Evolutionary conservation across 2,329 filamentous ascomycete genomes (phyloP).

Genomic region (Xylaria sp.): DNA sequence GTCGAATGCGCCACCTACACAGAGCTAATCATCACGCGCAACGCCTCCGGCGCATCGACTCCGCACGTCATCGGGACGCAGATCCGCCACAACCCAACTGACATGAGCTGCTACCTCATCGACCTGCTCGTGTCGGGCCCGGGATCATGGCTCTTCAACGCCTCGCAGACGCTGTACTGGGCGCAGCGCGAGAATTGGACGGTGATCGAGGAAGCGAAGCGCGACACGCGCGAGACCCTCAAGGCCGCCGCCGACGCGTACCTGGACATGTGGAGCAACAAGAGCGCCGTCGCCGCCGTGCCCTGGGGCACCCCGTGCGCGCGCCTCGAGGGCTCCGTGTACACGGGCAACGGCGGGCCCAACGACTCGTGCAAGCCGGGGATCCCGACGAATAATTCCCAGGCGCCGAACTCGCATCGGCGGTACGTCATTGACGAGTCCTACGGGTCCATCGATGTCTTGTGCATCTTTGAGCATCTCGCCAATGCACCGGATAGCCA

Average conservation of each 20-base stretch:
- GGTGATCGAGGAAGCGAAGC: constrained; percentile 46
- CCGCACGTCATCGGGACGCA: constrained; percentile 52
- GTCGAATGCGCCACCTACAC: constrained; percentile 49
- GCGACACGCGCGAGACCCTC: constrained; percentile 46
- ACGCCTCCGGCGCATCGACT: constrained; percentile 36
- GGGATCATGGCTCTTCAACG: constrained; percentile 54
- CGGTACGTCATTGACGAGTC: constrained; percentile 50
- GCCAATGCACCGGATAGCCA: constrained; percentile 48
- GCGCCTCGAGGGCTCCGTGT: constrained; percentile 48
- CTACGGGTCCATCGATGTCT: constrained; percentile 48
- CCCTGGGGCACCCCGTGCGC: constrained; percentile 53
- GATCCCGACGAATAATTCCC: constrained; percentile 46
- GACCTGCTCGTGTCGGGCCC: constrained; percentile 51
- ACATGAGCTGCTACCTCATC: constrained; percentile 47
- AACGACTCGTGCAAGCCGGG: constrained; percentile 47
- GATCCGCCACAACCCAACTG: constrained; percentile 47
- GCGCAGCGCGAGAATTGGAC: constrained; percentile 49
- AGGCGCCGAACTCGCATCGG: constrained; percentile 47
- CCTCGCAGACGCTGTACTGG: constrained; percentile 51
- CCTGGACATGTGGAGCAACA: constrained; percentile 52
- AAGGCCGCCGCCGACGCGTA: constrained; percentile 52
- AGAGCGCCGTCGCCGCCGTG: constrained; percentile 46
- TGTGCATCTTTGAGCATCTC: constrained; percentile 49
- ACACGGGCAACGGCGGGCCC: constrained; percentile 44
- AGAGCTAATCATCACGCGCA: constrained; percentile 45